Conservation (phyloP, 108 stramenopile species). For the Skeletonema costatum region DNA sequence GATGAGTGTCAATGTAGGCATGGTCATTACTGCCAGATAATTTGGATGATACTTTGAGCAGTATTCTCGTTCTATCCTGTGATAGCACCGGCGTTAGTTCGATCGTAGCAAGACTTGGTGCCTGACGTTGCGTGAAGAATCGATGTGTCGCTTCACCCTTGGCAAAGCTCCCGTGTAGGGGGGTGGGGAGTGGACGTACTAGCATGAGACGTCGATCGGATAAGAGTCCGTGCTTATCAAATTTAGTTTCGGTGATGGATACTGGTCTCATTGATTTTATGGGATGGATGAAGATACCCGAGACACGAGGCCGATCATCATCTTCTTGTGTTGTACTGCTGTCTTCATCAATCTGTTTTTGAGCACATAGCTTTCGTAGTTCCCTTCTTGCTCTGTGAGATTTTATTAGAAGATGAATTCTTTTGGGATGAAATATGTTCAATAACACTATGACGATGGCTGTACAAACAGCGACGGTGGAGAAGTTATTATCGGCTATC, state of each 20-base stretch:
- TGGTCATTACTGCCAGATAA: neutral
- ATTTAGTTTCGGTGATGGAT: constrained; percentile 29
- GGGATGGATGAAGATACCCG: constrained; percentile 13
- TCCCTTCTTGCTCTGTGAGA: neutral
- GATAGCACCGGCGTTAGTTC: neutral
- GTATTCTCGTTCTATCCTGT: neutral
- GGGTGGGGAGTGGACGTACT: constrained; percentile 56
- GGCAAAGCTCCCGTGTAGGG: constrained; percentile 43
- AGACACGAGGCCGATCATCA: constrained; percentile 1
- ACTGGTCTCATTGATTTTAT: constrained; percentile 82
- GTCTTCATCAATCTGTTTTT: neutral
- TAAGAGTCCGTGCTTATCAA: constrained; percentile 60
- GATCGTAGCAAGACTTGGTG: constrained; percentile 68
- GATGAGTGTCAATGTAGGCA: constrained; percentile 18
- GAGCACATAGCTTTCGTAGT: neutral
- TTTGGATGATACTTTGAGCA: constrained; percentile 16
- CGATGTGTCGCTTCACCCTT: constrained; percentile 59
- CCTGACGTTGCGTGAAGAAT: constrained; percentile 81
- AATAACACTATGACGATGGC: neutral
- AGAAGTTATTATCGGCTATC: neutral
- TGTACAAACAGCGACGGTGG: neutral
- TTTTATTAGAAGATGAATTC: neutral
- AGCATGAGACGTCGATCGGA: constrained; percentile 81
- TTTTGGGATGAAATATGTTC: neutral
- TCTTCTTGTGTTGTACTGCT: neutral